phyloP scores from a whole-genome alignment of 139 green algal genomes.

The Asterochloris erici region DNA sequence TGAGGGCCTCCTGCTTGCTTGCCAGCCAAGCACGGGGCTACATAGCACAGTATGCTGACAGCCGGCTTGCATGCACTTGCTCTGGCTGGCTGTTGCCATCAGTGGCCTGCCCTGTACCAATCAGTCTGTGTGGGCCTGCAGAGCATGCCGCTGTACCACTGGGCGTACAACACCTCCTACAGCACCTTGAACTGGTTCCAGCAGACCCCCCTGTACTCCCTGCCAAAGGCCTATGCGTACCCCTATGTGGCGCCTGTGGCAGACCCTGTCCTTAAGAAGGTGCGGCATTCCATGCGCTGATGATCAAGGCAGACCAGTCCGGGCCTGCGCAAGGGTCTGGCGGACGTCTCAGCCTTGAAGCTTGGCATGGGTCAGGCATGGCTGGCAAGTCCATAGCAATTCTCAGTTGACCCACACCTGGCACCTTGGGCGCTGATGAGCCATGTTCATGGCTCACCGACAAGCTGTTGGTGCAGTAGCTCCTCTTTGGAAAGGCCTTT shows the following conservation, averaged over 20 bases:
- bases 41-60: background rate
- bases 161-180: background rate
- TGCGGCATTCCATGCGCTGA: background rate
- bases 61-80: background rate
- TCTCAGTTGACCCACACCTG: no score
- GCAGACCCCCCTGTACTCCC: conserved; percentile 10
- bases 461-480: no score
- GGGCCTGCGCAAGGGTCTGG: no score
- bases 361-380: no score
- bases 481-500: no score
- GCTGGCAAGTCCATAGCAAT: no score
- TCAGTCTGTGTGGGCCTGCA: background rate
- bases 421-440: no score
- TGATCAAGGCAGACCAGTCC: background rate
- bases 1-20: no score
- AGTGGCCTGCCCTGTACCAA: background rate
- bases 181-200: conserved; percentile 4
- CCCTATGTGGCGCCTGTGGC: conserved; percentile 19
- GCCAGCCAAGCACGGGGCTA: background rate
- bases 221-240: conserved; percentile 4
- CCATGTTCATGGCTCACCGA: no score
- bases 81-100: background rate
- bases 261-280: conserved; percentile 20
- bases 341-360: no score
- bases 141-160: conserved; percentile 16